phyloP scores from a whole-genome alignment of 2,329 filamentous ascomycete species.

The Harringtonia lauricola region DNA sequence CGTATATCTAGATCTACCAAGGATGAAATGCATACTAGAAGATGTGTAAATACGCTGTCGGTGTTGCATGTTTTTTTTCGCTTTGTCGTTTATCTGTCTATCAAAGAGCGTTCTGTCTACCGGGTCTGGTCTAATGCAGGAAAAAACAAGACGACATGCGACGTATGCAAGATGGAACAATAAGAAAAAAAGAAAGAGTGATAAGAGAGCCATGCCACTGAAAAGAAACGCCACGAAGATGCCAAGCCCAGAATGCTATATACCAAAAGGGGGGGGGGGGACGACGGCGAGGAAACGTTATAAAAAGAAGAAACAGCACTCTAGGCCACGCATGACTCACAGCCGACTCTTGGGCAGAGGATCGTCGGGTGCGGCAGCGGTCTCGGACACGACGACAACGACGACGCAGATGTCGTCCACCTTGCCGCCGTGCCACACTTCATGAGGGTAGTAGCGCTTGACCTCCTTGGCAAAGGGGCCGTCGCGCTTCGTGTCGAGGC shows the following conservation, averaged over 20 bases:
- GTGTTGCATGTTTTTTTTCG: no score
- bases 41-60: no score
- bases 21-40: no score
- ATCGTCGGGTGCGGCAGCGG: conserved; percentile 20
- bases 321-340: conserved; percentile 1
- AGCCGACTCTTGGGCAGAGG: conserved; percentile 17
- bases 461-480: conserved; percentile 94
- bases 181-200: background rate
- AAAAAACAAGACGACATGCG: no score
- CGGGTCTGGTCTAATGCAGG: background rate
- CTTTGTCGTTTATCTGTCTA: no score
- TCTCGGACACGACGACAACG: conserved; percentile 65
- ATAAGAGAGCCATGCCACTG: background rate
- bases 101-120: no score
- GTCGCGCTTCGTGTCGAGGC: conserved; percentile 69
- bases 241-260: background rate
- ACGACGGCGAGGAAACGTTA: background rate
- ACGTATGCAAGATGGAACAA: no score
- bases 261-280: background rate
- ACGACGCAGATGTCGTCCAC: conserved; percentile 91
- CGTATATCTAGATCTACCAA: no score
- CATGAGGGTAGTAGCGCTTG: conserved; percentile 73
- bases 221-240: background rate
- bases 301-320: background rate
- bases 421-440: conserved; percentile 86